Evolutionary conservation across 805 yeast genomes (phyloP).

Genomic region (Kodamaea leandrae): DNA sequence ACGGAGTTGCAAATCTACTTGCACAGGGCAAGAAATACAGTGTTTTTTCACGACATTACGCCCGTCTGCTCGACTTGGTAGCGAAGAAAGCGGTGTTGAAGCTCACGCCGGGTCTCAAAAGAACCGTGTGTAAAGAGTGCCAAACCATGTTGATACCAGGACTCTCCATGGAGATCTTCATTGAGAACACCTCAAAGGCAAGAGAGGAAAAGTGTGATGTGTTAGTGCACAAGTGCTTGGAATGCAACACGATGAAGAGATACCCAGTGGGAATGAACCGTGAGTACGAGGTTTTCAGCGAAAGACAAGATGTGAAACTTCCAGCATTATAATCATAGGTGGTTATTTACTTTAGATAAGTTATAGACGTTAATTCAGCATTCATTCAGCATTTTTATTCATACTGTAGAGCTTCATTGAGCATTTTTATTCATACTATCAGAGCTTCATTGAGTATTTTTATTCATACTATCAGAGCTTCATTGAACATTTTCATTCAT

Average conservation of each 20-base stretch:
- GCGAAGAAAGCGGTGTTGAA: conserved; percentile 67
- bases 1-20: conserved; percentile 50
- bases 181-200: conserved; percentile 43
- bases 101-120: conserved; percentile 61
- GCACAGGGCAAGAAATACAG: conserved; percentile 29
- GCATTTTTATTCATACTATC: too few species aligned
- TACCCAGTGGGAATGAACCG: conserved; percentile 63
- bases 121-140: conserved; percentile 70
- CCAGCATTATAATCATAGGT: conserved; percentile 3
- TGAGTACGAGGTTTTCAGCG: conserved; percentile 47
- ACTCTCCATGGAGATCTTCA: conserved; percentile 31
- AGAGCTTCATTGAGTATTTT: too few species aligned
- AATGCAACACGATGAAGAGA: conserved; percentile 52
- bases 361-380: not conserved
- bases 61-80: conserved; percentile 55
- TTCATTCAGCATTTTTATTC: too few species aligned
- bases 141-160: conserved; percentile 51
- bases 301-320: conserved; percentile 27
- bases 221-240: conserved; percentile 46
- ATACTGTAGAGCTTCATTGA: too few species aligned
- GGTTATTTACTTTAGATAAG: not conserved
- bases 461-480: not conserved
- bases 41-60: conserved; percentile 54
- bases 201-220: conserved; percentile 40
- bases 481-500: too few species aligned